Base-by-base conservation (phyloP, 2,329 filamentous ascomycete genomes). In the Colletotrichum higginsianum region DNA sequence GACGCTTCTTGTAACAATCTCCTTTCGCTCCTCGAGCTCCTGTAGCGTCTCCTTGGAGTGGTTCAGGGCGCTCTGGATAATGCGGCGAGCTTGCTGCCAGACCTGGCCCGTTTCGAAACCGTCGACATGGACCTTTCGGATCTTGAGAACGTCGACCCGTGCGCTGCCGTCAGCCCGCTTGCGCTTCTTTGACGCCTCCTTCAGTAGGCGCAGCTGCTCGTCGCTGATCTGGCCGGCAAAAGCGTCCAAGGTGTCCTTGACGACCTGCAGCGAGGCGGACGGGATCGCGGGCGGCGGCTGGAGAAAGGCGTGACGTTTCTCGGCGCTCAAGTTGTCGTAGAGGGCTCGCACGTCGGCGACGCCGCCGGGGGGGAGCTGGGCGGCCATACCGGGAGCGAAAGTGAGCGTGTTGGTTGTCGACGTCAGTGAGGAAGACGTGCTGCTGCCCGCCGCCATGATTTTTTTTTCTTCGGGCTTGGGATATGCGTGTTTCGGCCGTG, bases 51-150 rank as follows among this genome's bases (percentile, higher is more conserved):
- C 80, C 58, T 85, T 82, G 0, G 87, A 86, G 74, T 88, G 86
- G 52, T 83, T 80, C 56, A 90, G 76, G 13, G 88, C 82, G 57
- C 86, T 86, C 15, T 81, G 88, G 68, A 98, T 91, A 23, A 98
- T 94, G 76, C 93, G 90, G 78, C 91, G 92, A 11, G 94, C 93
- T 84, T 99, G 96, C 81, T 98, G 94, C 93, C 96, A 99, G 53
- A 99, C 91, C 82, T 98, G 96, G 23, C 92, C 90, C 13, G 93
- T 92, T 76, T 93, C 93, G 76, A 98, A 98, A 0, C 96, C 96
- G 68, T 97, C 91, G 8, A 94, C 86, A 79, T 98, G 93, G 18
- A 99, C 85, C 81, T 93, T 95, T 77, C 93, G 92, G 77, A 98
- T 85, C 77, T 94, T 94, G 74, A 98, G 79, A 1, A 93, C 84